phyloP scores from a whole-genome alignment of 139 green algal species.

The Chlorella vulgaris region DNA sequence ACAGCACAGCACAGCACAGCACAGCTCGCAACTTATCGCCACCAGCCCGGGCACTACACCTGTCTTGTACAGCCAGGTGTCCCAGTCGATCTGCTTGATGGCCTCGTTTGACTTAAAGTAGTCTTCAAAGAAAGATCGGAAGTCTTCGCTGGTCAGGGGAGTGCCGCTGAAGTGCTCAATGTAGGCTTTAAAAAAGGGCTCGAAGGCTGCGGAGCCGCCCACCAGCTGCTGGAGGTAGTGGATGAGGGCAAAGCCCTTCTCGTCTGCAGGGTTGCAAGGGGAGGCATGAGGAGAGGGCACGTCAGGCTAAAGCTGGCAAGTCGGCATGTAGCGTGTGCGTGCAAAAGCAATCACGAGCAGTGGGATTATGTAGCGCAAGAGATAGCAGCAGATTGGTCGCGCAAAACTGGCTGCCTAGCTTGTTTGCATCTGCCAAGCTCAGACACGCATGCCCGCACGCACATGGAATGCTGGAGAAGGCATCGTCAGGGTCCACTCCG shows the following conservation, averaged over 20 bases:
- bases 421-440: background rate
- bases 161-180: constrained; percentile 42
- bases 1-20: background rate
- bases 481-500: constrained; percentile 89
- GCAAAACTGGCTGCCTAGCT: background rate
- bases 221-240: constrained; percentile 67
- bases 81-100: constrained; percentile 71
- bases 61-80: constrained; percentile 76
- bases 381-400: too few species aligned
- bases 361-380: too few species aligned
- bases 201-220: constrained; percentile 4
- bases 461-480: constrained; percentile 73
- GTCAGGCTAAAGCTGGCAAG: background rate
- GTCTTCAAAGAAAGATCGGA: constrained; percentile 70
- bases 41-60: constrained; percentile 21
- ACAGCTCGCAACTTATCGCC: too few species aligned
- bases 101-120: constrained; percentile 61
- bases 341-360: too few species aligned
- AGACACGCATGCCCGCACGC: constrained; percentile 40
- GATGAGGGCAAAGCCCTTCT: constrained; percentile 92
- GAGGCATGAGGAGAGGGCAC: background rate
- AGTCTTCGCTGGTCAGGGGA: constrained; percentile 60
- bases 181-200: constrained; percentile 15
- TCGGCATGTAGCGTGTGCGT: too few species aligned
- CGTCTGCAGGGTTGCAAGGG: constrained; percentile 4